Percentiles rank a stretch among this genome's conserved stretches.
Evolutionary conservation across 2,329 filamentous ascomycete genomes (phyloP).

Genomic region (Anisogramma anomala): DNA sequence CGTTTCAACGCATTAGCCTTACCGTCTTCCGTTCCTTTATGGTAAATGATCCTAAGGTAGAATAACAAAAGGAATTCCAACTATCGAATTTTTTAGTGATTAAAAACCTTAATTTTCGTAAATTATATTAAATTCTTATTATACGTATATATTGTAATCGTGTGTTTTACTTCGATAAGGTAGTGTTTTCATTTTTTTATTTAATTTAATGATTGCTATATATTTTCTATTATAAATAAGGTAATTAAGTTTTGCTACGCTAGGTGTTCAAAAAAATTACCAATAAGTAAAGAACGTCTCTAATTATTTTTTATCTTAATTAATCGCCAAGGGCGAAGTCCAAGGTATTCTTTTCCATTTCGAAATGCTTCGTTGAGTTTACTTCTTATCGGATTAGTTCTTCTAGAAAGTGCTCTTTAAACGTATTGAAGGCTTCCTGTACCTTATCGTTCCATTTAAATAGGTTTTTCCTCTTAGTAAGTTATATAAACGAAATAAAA

Average conservation of each 20-base stretch:
- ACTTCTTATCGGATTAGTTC: no score
- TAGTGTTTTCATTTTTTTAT: slow-evolving; percentile 20
- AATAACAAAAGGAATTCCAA: neutral
- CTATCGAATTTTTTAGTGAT: neutral
- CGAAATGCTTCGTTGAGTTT: no score
- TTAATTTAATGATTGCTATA: slow-evolving; percentile 17
- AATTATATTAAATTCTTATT: slow-evolving; percentile 22
- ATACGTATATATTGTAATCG: slow-evolving; percentile 15
- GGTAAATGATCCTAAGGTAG: neutral
- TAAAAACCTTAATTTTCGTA: slow-evolving; percentile 3
- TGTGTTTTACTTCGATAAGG: slow-evolving; percentile 13
- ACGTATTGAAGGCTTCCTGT: no score
- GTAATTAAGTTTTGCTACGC: slow-evolving; percentile 18
- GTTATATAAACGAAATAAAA: no score
- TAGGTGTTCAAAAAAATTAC: slow-evolving; percentile 15
- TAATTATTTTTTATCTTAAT: slow-evolving; percentile 14
- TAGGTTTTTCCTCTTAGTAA: no score
- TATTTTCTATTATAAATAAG: slow-evolving; percentile 20
- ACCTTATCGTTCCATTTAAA: no score
- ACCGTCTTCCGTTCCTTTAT: slow-evolving; percentile 13
- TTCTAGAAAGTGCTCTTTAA: no score
- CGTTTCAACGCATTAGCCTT: slow-evolving; percentile 15
- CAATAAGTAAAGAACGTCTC: slow-evolving; percentile 4
- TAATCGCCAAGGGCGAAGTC: slow-evolving; percentile 14
- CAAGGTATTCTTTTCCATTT: slow-evolving; percentile 17